Evolutionary conservation across 139 green algal genomes (phyloP), one percentile per base, ranked within the genome.

Genomic region (Monoraphidium neglectum): DNA sequence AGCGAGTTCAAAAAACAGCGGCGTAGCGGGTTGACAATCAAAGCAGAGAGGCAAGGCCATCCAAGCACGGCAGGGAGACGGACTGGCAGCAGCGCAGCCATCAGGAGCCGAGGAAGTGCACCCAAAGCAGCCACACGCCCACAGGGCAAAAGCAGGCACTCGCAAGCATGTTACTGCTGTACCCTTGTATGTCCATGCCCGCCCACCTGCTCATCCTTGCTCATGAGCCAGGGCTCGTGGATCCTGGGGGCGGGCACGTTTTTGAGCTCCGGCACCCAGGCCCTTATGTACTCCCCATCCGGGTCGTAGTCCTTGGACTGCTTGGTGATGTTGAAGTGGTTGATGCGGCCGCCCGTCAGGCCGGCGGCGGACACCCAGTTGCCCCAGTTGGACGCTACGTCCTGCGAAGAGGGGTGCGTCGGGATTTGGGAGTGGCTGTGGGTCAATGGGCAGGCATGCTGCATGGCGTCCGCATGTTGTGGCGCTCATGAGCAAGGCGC

Each of bases 321-420:
- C 63, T 98, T 98, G 33, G 77, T 87, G 86, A 97, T 95, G 91
- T 98, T 98, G 91, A 98, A 98, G 68, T 91, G 86, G 87, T 98
- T 98, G 76, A 98, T 68, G 28, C 94, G 85, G 0, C 93, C 94
- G 6, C 90, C 92, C 2, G 86, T 93, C 3, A 93, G 74, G 13
- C 88, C 88, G 0, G 93, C 92, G 4, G 90, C 89, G 0, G 91
- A 68, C 47, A 92, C 88, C 95, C 95, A 98, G 90, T 98, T 98
- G 71, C 94, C 94, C 86, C 92, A 98, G 82, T 98, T 98, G 74
- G 83, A 84, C 63, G 86, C 70, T 3, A 88, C 75, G 60, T 79
- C 59, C 43, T 51, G 43, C 43, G 43, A 8, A 59, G 59, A 36
- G 56, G 56, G 12, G 56, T 18, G 43, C 43, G 43, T 8, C 43